Percentiles rank a stretch among this genome's conserved stretches.
These are phyloP conservation scores for Fraxinus cuspidata DNA, from an alignment of 257 asterid genomes.

Conservation along the genomic window DNA sequence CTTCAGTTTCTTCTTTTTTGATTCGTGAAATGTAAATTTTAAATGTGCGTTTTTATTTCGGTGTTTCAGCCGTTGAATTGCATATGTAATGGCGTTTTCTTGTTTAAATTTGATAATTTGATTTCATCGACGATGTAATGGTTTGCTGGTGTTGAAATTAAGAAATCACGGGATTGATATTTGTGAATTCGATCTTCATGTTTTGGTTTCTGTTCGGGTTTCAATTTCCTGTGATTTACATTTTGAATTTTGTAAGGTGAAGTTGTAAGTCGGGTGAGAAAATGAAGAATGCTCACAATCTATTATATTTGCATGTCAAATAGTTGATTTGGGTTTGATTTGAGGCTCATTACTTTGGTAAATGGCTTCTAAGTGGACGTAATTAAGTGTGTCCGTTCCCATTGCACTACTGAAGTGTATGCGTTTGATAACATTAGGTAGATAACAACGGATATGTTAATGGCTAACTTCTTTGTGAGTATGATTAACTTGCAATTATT, in stretches of 20 bases:
- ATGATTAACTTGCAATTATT: neutral
- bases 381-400: neutral
- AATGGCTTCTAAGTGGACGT: neutral
- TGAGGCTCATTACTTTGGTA: neutral
- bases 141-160: slow-evolving; percentile 6
- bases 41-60: neutral
- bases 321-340: neutral
- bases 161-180: slow-evolving; percentile 1
- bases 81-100: slow-evolving; percentile 1
- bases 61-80: neutral
- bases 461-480: neutral
- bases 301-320: neutral
- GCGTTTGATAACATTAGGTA: neutral
- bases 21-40: neutral
- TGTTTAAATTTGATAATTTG: slow-evolving; percentile 1
- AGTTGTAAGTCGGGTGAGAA: no score
- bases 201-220: neutral
- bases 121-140: slow-evolving; percentile 2
- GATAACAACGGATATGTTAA: neutral
- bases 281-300: no score
- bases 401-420: neutral
- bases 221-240: neutral
- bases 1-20: neutral
- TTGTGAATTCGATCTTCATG: neutral
- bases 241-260: neutral